Conservation (phyloP, 2,329 filamentous ascomycete species). For the Xylaria multiplex region DNA sequence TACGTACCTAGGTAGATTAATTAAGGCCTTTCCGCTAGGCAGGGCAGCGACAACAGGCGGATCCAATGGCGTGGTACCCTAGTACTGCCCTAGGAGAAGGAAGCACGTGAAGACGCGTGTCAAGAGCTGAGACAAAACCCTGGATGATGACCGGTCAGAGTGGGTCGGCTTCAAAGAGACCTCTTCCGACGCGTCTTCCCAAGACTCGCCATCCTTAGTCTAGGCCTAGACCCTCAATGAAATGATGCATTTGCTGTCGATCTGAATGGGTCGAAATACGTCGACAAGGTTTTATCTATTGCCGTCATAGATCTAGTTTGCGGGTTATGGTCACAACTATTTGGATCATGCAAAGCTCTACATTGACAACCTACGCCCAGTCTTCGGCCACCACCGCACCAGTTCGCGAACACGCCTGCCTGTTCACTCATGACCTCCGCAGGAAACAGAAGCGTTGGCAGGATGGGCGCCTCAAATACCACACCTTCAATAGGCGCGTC, state of each 20-base stretch:
- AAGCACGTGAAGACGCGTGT: conserved; percentile 44
- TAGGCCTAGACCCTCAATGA: background rate
- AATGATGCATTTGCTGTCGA: background rate
- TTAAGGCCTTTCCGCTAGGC: too few relatives aligned
- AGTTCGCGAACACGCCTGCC: conserved; percentile 83
- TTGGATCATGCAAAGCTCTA: conserved; percentile 41
- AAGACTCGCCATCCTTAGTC: background rate
- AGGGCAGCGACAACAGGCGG: too few relatives aligned
- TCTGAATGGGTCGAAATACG: background rate
- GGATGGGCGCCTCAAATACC: conserved; percentile 87
- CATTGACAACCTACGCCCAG: conserved; percentile 35
- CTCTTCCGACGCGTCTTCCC: conserved; percentile 25
- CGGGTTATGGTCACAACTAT: conserved; percentile 39
- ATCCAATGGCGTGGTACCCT: background rate
- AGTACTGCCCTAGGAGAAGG: background rate
- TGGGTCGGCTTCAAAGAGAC: conserved; percentile 20
- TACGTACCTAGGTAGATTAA: too few relatives aligned
- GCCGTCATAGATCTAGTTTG: background rate
- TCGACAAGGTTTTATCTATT: background rate
- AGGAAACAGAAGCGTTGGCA: conserved; percentile 94
- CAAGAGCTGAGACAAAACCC: conserved; percentile 1
- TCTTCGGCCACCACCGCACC: conserved; percentile 59
- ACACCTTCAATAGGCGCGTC: conserved; percentile 88
- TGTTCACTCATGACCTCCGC: conserved; percentile 86
- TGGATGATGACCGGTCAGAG: conserved; percentile 2